Percentiles rank a stretch among this genome's conserved stretches.
phyloP scores from a whole-genome alignment of 179 eudicot species.

The Amaranthus tricolor region DNA sequence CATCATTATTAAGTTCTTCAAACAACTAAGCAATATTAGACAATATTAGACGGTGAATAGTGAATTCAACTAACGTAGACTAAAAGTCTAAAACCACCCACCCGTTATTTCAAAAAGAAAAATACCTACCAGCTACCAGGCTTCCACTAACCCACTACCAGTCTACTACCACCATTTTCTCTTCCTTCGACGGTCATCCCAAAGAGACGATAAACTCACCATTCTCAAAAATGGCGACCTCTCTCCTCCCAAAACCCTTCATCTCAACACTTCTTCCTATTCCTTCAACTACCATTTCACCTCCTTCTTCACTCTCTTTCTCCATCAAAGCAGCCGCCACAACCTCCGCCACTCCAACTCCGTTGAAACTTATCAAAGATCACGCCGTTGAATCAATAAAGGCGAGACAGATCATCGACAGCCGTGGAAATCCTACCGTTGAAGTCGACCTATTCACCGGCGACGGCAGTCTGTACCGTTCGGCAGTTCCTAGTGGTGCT shows the following conservation, averaged over 20 bases:
- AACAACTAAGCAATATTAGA: too few relatives aligned
- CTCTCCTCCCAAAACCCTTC: slow-evolving; percentile 62
- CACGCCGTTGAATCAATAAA: slow-evolving; percentile 47
- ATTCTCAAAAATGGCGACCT: slow-evolving; percentile 28
- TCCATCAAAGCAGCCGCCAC: slow-evolving; percentile 37
- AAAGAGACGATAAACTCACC: background rate
- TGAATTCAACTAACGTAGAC: too few relatives aligned
- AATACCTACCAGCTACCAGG: too few relatives aligned
- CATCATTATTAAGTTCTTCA: too few relatives aligned
- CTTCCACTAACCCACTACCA: too few relatives aligned
- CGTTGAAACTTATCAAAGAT: slow-evolving; percentile 28
- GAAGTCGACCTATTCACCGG: slow-evolving; percentile 85
- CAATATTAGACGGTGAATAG: too few relatives aligned
- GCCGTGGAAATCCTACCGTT: slow-evolving; percentile 91
- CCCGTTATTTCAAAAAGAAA: too few relatives aligned
- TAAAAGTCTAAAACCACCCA: too few relatives aligned
- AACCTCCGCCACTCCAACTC: slow-evolving; percentile 23
- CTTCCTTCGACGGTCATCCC: slow-evolving; percentile 2
- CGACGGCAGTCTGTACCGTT: slow-evolving; percentile 63
- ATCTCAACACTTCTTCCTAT: slow-evolving; percentile 51
- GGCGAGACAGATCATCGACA: slow-evolving; percentile 67
- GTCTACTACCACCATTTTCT: too few relatives aligned
- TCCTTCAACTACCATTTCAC: slow-evolving; percentile 32
- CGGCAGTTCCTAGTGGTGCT: slow-evolving; percentile 96
- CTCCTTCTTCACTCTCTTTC: slow-evolving; percentile 18